Base-by-base conservation (phyloP, 164 flowering plant species). In the Warburgia ugandensis region DNA sequence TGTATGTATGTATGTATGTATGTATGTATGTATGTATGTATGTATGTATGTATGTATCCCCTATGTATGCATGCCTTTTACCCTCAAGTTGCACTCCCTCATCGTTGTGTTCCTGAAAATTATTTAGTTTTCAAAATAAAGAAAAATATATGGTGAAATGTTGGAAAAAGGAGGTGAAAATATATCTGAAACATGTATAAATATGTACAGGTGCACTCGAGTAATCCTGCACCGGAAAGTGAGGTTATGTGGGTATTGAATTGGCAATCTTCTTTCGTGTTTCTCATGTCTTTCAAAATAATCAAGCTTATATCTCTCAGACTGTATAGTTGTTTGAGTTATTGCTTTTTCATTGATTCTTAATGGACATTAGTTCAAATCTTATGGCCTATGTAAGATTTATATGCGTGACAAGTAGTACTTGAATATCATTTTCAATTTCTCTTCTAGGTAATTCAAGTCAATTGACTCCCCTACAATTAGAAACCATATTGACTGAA, bases 401-500 rank as follows among this genome's bases (percentile, higher is more conserved):
- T 28, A 47, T 42, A 16, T 27, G 5, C 42, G 38, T 25, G 30
- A 28, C 32, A 29, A n/a, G 27, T 31, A 32, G 33, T 45, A 29
- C 22, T 43, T 39, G 41, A 47, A 9, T 64, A 25, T 30, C 20
- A 29, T 45, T 54, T 30, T 29, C n/a, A 42, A 48, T 50, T 38
- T 46, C 17, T 46, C 29, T 45, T 62, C 6, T 61, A 91, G 97
- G 97, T 51, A 52, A 73, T 50, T 62, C 83, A 31, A 64, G 45
- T 57, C 81, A 71, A 35, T 66, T 87, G 60, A 92, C 98, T 17
- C 98, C 98, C 20, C 50, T 87, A 71, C 95, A 85, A 52, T 66
- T 92, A 71, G 98, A 92, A 75, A 53, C 79, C 50, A 36, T 86
- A 56, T 74, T 92, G 61, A 80, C 83, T 12, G 96, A 92, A 72